Conservation (phyloP, 495 filamentous ascomycete species). For the Penicillium coffeae region DNA sequence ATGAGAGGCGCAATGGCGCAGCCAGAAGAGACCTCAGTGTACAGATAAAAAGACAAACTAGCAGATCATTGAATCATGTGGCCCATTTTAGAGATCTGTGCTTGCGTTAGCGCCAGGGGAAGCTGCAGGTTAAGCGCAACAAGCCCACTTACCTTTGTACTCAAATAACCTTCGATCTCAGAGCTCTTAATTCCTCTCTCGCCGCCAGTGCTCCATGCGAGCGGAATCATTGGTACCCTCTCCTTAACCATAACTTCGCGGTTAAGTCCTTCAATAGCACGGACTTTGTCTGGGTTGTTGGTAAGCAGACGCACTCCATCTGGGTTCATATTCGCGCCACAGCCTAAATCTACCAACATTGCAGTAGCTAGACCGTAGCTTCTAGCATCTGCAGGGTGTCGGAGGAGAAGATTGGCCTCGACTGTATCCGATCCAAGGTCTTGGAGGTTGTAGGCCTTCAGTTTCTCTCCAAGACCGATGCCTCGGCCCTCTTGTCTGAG, state of each 20-base stretch:
- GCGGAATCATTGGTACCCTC: conserved; percentile 90
- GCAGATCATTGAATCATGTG: conserved; percentile 55
- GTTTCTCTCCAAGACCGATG: conserved; percentile 89
- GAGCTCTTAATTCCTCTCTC: conserved; percentile 77
- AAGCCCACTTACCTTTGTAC: conserved; percentile 68
- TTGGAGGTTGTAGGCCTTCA: conserved; percentile 97
- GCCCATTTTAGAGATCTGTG: conserved; percentile 66
- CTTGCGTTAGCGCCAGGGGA: background rate
- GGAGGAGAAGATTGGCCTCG: conserved; percentile 85
- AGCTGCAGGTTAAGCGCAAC: conserved; percentile 1
- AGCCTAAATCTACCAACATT: conserved; percentile 81
- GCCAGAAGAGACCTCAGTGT: background rate
- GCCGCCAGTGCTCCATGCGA: conserved; percentile 81
- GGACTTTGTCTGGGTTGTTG: conserved; percentile 98
- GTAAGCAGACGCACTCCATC: conserved; percentile 79
- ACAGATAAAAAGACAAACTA: conserved; percentile 2
- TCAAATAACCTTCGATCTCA: conserved; percentile 89
- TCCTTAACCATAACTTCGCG: conserved; percentile 85
- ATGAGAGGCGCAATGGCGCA: conserved; percentile 7
- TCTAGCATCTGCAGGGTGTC: conserved; percentile 91
- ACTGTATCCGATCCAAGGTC: conserved; percentile 94
- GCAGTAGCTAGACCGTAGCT: conserved; percentile 94
- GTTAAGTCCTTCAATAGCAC: conserved; percentile 87
- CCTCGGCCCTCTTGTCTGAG: conserved; percentile 93
- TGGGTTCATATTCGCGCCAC: conserved; percentile 53